Percentiles rank a stretch among this genome's conserved stretches.
Evolutionary conservation across 139 green algal genomes (phyloP).

Genomic region (Closterium sp.): DNA sequence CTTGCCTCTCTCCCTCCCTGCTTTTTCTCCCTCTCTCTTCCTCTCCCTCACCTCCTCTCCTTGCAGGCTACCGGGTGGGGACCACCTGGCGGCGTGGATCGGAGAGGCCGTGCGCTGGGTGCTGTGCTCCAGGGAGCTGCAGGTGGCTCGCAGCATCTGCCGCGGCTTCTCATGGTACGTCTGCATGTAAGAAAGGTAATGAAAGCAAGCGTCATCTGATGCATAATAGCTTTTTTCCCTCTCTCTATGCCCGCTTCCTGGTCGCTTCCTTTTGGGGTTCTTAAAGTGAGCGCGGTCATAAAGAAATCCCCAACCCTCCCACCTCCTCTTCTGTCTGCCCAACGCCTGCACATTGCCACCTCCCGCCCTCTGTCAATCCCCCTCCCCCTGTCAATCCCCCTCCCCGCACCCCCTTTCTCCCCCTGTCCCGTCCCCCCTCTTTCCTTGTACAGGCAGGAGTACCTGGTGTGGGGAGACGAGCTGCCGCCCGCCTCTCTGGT

Average conservation of each 20-base stretch:
- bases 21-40: not conserved
- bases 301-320: too few relatives aligned
- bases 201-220: too few relatives aligned
- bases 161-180: conserved; percentile 31
- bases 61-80: too few relatives aligned
- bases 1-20: too few relatives aligned
- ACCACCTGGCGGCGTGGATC: too few relatives aligned
- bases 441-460: conserved; percentile 9
- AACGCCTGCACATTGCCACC: too few relatives aligned
- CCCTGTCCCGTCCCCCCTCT: not conserved
- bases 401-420: conserved; percentile 1
- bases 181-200: too few relatives aligned
- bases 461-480: conserved; percentile 24
- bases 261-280: too few relatives aligned
- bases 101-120: conserved; percentile 18
- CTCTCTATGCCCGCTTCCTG: too few relatives aligned
- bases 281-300: too few relatives aligned
- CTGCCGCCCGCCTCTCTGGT: conserved; percentile 9
- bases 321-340: not conserved
- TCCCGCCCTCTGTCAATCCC: conserved; percentile 1
- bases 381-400: not conserved
- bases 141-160: not conserved
- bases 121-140: not conserved
- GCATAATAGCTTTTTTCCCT: too few relatives aligned
- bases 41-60: conserved; percentile 9